phyloP scores from a whole-genome alignment of 2,329 filamentous ascomycete genomes.

The Zymoseptoria ardabiliae region DNA sequence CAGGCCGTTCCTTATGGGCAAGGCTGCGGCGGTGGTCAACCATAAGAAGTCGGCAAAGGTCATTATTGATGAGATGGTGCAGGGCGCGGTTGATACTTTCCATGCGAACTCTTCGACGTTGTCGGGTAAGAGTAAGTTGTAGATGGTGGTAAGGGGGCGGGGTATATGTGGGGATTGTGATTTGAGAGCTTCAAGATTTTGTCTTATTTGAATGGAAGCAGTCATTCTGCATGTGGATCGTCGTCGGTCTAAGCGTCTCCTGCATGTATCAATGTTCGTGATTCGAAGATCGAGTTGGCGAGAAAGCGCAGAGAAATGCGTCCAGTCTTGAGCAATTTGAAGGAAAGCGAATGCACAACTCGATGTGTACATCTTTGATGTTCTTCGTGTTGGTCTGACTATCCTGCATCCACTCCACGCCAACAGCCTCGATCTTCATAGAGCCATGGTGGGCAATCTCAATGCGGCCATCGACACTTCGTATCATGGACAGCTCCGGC shows the following conservation, averaged over 20 bases:
- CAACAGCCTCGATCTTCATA: not conserved
- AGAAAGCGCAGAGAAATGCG: too few species aligned
- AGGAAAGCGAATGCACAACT: too few species aligned
- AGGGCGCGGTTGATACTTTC: conserved; percentile 52
- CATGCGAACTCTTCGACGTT: conserved; percentile 21
- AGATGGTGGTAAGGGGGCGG: conserved; percentile 5
- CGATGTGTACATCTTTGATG: too few species aligned
- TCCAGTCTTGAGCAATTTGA: too few species aligned
- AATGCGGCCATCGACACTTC: not conserved
- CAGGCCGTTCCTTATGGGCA: conserved; percentile 89
- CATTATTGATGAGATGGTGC: conserved; percentile 90
- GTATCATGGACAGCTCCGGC: not conserved
- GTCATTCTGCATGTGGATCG: not conserved
- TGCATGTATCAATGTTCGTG: too few species aligned
- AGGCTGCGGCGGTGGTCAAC: conserved; percentile 87
- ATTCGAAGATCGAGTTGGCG: too few species aligned
- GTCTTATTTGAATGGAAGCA: not conserved
- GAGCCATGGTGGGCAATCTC: not conserved
- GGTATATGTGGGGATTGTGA: not conserved
- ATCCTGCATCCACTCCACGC: too few species aligned
- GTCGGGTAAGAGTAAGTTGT: conserved; percentile 31
- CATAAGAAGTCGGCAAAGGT: conserved; percentile 86
- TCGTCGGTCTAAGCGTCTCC: too few species aligned
- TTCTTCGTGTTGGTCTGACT: too few species aligned
- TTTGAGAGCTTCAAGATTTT: not conserved